Evolutionary conservation across 2,329 filamentous ascomycete genomes (phyloP).

Genomic region (Calycina marina): DNA sequence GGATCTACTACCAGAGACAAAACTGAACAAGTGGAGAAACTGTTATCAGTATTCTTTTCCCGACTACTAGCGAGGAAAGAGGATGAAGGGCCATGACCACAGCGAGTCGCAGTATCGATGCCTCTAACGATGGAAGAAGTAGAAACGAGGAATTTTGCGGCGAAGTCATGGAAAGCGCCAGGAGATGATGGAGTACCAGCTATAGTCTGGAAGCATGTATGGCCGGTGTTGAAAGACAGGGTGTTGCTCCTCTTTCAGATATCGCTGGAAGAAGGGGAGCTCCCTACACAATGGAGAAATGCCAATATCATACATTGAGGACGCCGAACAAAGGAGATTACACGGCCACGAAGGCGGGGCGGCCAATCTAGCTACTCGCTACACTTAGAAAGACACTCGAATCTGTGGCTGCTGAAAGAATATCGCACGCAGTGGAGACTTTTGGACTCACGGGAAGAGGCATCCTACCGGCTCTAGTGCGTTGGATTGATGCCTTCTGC

Average conservation of each 20-base stretch:
- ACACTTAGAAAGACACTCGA: neutral
- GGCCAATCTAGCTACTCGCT: neutral
- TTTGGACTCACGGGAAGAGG: neutral
- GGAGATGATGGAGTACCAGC: slow-evolving; percentile 1
- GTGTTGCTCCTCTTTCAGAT: neutral
- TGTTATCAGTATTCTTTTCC: slow-evolving; percentile 3
- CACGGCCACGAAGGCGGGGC: slow-evolving; percentile 13
- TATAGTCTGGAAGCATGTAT: neutral
- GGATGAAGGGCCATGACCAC: slow-evolving; percentile 1
- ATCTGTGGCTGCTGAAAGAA: neutral
- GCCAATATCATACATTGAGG: slow-evolving; percentile 21
- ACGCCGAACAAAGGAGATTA: slow-evolving; percentile 19
- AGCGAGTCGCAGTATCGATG: slow-evolving; percentile 1
- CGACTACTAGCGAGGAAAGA: slow-evolving; percentile 1
- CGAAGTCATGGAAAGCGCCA: slow-evolving; percentile 3
- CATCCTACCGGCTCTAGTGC: neutral
- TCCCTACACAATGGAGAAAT: slow-evolving; percentile 14
- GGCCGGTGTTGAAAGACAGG: neutral
- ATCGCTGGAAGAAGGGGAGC: slow-evolving; percentile 1
- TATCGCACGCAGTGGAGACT: neutral
- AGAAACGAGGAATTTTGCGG: slow-evolving; percentile 1
- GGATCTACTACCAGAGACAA: slow-evolving; percentile 1
- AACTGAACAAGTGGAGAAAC: slow-evolving; percentile 1
- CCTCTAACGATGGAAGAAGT: slow-evolving; percentile 2
- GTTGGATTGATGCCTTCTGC: neutral